Base-by-base conservation (phyloP, 106 monocot species). In the Hemerocallis citrina region DNA sequence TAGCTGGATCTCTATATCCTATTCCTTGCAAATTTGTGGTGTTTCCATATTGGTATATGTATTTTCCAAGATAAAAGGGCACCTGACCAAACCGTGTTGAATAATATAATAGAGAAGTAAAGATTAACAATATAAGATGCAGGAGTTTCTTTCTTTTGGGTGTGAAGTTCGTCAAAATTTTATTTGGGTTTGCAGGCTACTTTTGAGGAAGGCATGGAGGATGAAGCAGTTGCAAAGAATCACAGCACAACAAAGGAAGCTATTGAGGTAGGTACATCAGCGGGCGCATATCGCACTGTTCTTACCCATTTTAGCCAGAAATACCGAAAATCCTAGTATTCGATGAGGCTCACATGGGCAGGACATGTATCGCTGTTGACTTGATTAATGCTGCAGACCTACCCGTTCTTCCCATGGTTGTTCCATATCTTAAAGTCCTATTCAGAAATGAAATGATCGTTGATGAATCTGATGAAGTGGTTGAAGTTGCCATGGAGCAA, bases 231-330 rank as follows among this genome's bases (percentile, higher is more conserved):
- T n/a, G 72, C 69, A 4, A 87, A 72, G 72, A 96, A 96, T 43
- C 96, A 96, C 49, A 96, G 96, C 65, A 96, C 96, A n/a, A 96
- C 96, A 32, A 79, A 57, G 71, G 96, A 96, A 63, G 96, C 96
- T 3, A 70, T 96, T 28, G 63, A 45, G 7, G 87, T 96, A 1
- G 96, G 96, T 11, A 61, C 66, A 12, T 62, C 67, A 15, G 86
- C 96, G 0, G 87, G 72, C 31, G 96, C 70, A 4, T 96, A 96
- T 63, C 84, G 96, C 6, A 55, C 82, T 36, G 75, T 96, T 29
- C 79, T 96, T 19, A 96, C 96, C 24, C 96, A 96, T 64, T 96
- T 96, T 68, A 91, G 96, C 50, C 96, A 96, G 49, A 84, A 91
- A 62, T 96, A 96, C 59, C 96, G 0, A 96, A 96, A 74, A 79